phyloP scores from a whole-genome alignment of 768 basidiomycete genomes.

The Trametes maxima region DNA sequence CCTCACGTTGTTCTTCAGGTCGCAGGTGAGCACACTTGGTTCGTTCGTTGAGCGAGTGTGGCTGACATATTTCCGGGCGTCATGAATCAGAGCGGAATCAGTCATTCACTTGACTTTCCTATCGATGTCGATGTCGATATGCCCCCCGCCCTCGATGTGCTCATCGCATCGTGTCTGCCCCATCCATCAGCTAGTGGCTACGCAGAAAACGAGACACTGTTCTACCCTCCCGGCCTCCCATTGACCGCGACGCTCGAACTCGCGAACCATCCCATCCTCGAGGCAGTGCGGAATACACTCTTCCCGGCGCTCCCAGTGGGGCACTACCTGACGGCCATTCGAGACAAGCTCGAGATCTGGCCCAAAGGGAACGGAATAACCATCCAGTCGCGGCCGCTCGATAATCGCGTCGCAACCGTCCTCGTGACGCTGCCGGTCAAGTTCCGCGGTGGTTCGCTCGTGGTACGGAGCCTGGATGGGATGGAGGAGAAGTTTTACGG shows the following conservation, averaged over 20 bases:
- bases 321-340: slow-evolving; percentile 66
- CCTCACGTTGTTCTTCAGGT: slow-evolving; percentile 75
- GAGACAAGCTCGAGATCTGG: slow-evolving; percentile 73
- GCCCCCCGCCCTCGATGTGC: slow-evolving; percentile 76
- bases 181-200: slow-evolving; percentile 35
- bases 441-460: slow-evolving; percentile 66
- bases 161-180: slow-evolving; percentile 73
- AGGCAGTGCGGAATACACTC: slow-evolving; percentile 69
- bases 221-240: slow-evolving; percentile 73
- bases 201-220: slow-evolving; percentile 64
- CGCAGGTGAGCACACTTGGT: slow-evolving; percentile 53
- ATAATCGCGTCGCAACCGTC: slow-evolving; percentile 73
- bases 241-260: slow-evolving; percentile 78
- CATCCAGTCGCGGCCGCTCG: slow-evolving; percentile 58
- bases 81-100: slow-evolving; percentile 63
- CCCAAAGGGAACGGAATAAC: slow-evolving; percentile 60
- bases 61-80: not conserved
- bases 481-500: slow-evolving; percentile 64
- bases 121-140: slow-evolving; percentile 74
- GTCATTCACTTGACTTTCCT: slow-evolving; percentile 81
- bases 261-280: slow-evolving; percentile 80
- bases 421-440: slow-evolving; percentile 74
- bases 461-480: slow-evolving; percentile 58
- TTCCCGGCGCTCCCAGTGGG: slow-evolving; percentile 71
- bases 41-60: not conserved